These are phyloP conservation scores for Trypethelium eluteriae DNA, from an alignment of 495 filamentous ascomycete genomes.

Conservation along the genomic window DNA sequence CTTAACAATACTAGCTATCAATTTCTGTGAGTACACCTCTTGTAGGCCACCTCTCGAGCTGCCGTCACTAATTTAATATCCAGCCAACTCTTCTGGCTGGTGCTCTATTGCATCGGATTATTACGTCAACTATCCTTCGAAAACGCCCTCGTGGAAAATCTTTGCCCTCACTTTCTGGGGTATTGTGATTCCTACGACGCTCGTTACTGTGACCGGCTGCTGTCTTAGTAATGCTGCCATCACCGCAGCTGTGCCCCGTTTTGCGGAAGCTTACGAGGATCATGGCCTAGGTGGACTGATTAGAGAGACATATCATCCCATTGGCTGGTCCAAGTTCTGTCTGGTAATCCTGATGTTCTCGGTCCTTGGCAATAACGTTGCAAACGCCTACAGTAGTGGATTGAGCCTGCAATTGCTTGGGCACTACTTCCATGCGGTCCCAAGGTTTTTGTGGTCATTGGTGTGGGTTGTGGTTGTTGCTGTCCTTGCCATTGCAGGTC, in stretches of 20 bases:
- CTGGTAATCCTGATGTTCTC: slow-evolving; percentile 38
- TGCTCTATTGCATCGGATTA: slow-evolving; percentile 54
- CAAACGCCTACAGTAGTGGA: slow-evolving; percentile 37
- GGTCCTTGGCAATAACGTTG: slow-evolving; percentile 38
- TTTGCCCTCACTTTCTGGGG: slow-evolving; percentile 46
- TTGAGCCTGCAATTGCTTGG: slow-evolving; percentile 41
- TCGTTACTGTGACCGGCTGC: slow-evolving; percentile 50
- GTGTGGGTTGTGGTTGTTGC: slow-evolving; percentile 39
- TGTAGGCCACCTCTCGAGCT: neutral
- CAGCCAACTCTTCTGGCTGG: slow-evolving; percentile 36
- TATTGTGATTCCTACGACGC: slow-evolving; percentile 47
- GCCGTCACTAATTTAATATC: neutral
- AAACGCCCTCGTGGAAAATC: slow-evolving; percentile 45
- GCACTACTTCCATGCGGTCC: slow-evolving; percentile 37
- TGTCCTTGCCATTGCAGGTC: slow-evolving; percentile 38
- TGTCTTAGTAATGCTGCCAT: slow-evolving; percentile 47
- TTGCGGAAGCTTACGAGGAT: slow-evolving; percentile 41
- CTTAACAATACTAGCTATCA: slow-evolving; percentile 18
- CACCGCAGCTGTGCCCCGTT: slow-evolving; percentile 33
- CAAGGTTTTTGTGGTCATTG: slow-evolving; percentile 40
- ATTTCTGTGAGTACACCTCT: slow-evolving; percentile 14
- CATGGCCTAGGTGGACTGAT: slow-evolving; percentile 54
- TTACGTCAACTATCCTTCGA: slow-evolving; percentile 53
- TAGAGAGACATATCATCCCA: slow-evolving; percentile 47
- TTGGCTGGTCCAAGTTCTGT: slow-evolving; percentile 52